phyloP scores from a whole-genome alignment of 2,329 filamentous ascomycete species.

The Colletotrichum sidae region DNA sequence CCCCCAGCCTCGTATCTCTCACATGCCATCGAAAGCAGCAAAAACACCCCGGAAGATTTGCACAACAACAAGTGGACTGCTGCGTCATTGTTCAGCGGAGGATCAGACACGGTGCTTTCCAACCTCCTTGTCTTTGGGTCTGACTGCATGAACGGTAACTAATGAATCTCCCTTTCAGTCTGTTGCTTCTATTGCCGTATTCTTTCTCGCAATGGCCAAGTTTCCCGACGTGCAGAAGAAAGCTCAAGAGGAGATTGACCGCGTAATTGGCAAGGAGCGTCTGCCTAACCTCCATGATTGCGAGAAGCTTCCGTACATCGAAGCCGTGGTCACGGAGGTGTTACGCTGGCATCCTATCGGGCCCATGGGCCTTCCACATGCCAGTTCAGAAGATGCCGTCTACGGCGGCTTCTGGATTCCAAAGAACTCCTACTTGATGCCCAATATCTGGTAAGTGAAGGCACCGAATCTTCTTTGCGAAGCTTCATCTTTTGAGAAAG shows the following conservation, averaged over 20 bases:
- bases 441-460: constrained; percentile 51
- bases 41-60: neutral
- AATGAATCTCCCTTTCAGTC: constrained; percentile 35
- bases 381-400: constrained; percentile 43
- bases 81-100: constrained; percentile 25
- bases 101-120: constrained; percentile 31
- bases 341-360: constrained; percentile 66
- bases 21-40: neutral
- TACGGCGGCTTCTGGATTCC: constrained; percentile 13
- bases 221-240: constrained; percentile 56
- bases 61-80: constrained; percentile 33
- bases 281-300: constrained; percentile 62
- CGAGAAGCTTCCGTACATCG: constrained; percentile 61
- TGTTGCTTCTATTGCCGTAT: constrained; percentile 48
- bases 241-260: constrained; percentile 65
- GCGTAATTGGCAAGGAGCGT: constrained; percentile 59
- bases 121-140: neutral
- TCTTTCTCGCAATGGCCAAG: constrained; percentile 60
- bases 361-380: constrained; percentile 54
- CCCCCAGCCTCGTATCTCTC: constrained; percentile 17
- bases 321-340: constrained; percentile 65
- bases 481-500: neutral
- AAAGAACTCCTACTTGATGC: constrained; percentile 46
- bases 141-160: neutral
- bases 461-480: constrained; percentile 38